These are phyloP conservation scores for Leccinum glutinopallens DNA, from an alignment of 1,284 basidiomycete genomes.

Conservation along the genomic window DNA sequence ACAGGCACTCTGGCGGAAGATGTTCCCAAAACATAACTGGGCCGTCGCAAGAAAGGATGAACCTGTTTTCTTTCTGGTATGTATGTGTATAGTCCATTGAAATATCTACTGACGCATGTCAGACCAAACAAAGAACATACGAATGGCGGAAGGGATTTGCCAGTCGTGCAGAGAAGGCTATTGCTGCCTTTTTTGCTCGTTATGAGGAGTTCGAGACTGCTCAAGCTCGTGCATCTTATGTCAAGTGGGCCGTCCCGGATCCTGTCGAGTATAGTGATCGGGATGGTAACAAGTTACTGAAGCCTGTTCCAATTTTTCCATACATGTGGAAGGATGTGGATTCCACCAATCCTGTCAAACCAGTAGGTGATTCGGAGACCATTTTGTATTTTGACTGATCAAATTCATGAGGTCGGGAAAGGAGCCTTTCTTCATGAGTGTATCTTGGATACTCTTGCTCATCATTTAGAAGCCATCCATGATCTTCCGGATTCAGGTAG, in stretches of 20 bases:
- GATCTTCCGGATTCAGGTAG: not conserved
- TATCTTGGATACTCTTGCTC: not conserved
- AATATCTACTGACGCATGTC: not conserved
- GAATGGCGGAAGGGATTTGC: not conserved
- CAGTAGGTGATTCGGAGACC: not conserved
- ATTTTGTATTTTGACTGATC: not conserved
- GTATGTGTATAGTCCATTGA: too few relatives aligned
- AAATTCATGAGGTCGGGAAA: not conserved
- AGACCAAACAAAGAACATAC: not conserved
- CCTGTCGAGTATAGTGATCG: not conserved
- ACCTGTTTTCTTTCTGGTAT: too few relatives aligned
- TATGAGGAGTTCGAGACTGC: not conserved
- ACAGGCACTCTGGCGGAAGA: too few relatives aligned
- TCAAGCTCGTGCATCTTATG: not conserved
- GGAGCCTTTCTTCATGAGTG: not conserved
- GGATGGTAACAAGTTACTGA: not conserved
- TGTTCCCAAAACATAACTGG: too few relatives aligned
- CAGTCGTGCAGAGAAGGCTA: not conserved
- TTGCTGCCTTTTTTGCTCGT: not conserved
- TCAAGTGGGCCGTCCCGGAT: not conserved
- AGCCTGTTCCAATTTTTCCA: not conserved
- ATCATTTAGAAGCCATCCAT: not conserved
- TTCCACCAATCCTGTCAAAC: not conserved
- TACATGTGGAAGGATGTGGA: slow-evolving; percentile 3
- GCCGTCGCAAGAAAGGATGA: too few relatives aligned